These are phyloP conservation scores for Pecoramyces ruminantium DNA, from an alignment of 192 early-diverging fungal species.

Conservation along the genomic window DNA sequence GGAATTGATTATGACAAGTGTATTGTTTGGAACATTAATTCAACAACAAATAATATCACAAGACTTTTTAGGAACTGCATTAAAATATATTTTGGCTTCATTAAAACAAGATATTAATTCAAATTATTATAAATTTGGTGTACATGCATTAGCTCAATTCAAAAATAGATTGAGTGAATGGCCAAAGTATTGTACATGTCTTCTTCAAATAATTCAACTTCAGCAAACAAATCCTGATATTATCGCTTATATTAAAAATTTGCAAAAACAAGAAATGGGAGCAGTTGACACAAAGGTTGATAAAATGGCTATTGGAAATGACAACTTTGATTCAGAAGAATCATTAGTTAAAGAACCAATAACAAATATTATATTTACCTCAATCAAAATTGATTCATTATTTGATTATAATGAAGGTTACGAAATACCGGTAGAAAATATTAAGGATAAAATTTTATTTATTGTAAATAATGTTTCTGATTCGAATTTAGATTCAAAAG, in stretches of 20 bases:
- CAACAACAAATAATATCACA: conserved; percentile 74
- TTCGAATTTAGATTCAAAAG: conserved; percentile 68
- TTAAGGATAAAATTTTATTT: conserved; percentile 89
- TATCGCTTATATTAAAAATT: conserved; percentile 36
- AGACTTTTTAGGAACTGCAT: conserved; percentile 59
- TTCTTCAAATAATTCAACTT: conserved; percentile 69
- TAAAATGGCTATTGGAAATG: not conserved
- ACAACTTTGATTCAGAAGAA: not conserved
- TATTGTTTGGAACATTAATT: conserved; percentile 78
- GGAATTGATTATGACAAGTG: conserved; percentile 72
- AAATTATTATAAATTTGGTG: conserved; percentile 81
- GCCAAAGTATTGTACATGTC: conserved; percentile 70
- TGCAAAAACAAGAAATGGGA: conserved; percentile 10
- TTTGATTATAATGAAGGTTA: conserved; percentile 3
- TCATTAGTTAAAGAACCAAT: not conserved
- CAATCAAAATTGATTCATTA: conserved; percentile 1
- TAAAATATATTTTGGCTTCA: conserved; percentile 80
- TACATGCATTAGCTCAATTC: conserved; percentile 69
- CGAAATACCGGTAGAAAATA: conserved; percentile 34
- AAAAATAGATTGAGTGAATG: conserved; percentile 67
- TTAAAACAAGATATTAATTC: conserved; percentile 59
- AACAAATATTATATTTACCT: conserved; percentile 1
- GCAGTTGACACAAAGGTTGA: not conserved
- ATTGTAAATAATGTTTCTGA: conserved; percentile 88
- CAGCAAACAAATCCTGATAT: conserved; percentile 61